Percentiles rank a stretch among this genome's conserved stretches.
Conservation (phyloP, 2,329 filamentous ascomycete species). For the Lachnellula cervina region DNA sequence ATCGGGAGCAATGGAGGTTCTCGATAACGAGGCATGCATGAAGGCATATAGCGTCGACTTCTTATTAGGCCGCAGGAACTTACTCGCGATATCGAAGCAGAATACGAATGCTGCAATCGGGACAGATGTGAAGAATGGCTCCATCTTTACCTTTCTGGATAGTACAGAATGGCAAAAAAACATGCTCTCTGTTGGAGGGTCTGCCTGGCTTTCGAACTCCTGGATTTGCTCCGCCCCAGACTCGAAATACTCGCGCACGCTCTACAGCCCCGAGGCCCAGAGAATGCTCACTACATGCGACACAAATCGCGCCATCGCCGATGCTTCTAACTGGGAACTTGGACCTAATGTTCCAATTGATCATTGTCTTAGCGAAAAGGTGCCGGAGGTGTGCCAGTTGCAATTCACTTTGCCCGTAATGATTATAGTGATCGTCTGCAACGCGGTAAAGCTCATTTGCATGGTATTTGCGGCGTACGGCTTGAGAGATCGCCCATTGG, state of each 20-base stretch:
- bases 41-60: background rate
- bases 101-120: background rate
- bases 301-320: background rate
- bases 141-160: background rate
- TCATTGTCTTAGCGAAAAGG: background rate
- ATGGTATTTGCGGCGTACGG: constrained; percentile 15
- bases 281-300: background rate
- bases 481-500: constrained; percentile 18
- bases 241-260: background rate
- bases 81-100: background rate
- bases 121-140: background rate
- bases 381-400: background rate
- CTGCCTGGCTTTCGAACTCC: background rate
- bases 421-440: constrained; percentile 24
- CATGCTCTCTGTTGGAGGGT: background rate
- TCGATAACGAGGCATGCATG: background rate
- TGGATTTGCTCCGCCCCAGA: background rate
- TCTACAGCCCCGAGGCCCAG: background rate
- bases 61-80: background rate
- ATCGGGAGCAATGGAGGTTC: background rate
- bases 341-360: background rate
- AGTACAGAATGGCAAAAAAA: background rate
- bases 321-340: background rate
- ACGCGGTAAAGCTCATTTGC: constrained; percentile 24
- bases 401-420: background rate